Base-by-base conservation (phyloP, 2,329 filamentous ascomycete species). In the Ophiobolus disseminans region DNA sequence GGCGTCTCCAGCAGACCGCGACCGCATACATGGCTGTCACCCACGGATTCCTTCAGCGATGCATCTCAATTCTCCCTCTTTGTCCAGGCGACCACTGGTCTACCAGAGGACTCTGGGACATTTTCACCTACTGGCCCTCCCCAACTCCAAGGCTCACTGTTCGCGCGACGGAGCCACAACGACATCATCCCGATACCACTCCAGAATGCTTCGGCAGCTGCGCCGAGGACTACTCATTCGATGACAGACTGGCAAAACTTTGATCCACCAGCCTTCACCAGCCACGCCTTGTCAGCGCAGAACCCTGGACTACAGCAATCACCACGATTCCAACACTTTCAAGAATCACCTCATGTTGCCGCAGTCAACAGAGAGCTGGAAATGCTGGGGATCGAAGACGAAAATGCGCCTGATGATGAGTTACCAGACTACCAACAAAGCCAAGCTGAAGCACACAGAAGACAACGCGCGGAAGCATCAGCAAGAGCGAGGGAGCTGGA, bases 371-470 rank as follows among this genome's bases (percentile, higher is more conserved):
- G 62, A 7, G 67, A 71, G 42, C 38, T 72, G 8, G 67, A 71
- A 31, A 50, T 68, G 32, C 36, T 72, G 6, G 65, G 65, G 2
- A 34, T 71, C 6, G 60, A 67, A 3, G 67, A 68, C 5, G 70
- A 71, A 16, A 65, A 68, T 11, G 56, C 54, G n/a, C 53, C 49
- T 2, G 58, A 65, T 3, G 68, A 70, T 32, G 75, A 80, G 50
- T 52, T 79, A 11, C 77, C 77, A 0, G 70, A 78, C 51, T 80
- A 80, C 50, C 76, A 75, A 20, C 69, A 75, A 46, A 78, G 76
- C 48, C 77, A 80, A 58, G 75, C 75, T 10, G 74, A 79, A 50
- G 76, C 76, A 57, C 70, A 72, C 21, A 70, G 66, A 7, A 62
- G 52, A 35, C 74, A 69, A 45, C 62, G 76, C 23, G 57, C 57